Conservation (phyloP, 2,329 filamentous ascomycete species). For the Colletotrichum gloeosporioides region DNA sequence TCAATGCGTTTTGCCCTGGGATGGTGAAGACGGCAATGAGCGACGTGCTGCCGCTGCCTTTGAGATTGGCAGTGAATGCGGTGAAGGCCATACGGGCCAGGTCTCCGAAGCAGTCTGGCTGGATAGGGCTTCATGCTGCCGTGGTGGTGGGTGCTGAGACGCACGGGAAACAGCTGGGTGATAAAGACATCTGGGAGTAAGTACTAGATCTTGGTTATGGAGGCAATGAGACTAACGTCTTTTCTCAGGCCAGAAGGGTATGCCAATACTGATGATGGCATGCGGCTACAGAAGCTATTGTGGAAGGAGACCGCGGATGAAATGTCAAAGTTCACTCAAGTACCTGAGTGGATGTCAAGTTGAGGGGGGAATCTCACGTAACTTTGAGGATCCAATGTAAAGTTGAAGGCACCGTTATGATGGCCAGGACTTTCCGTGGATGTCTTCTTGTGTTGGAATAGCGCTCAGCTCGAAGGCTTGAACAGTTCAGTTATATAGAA, state of each 20-base stretch:
- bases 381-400: not conserved
- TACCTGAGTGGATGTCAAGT: not conserved
- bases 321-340: not conserved
- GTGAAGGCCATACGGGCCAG: not conserved
- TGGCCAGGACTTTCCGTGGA: not conserved
- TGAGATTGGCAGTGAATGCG: not conserved
- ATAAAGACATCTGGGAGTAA: slow-evolving; percentile 5
- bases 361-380: not conserved
- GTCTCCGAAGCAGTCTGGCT: not conserved
- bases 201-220: not conserved
- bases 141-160: not conserved
- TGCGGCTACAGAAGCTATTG: not conserved
- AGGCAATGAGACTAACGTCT: not conserved
- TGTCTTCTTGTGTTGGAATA: not conserved
- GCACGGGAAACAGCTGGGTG: slow-evolving; percentile 3
- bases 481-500: not conserved
- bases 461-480: not conserved
- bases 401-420: not conserved
- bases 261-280: not conserved
- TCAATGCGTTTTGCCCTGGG: slow-evolving; percentile 8
- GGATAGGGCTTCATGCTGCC: slow-evolving; percentile 1
- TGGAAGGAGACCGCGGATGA: not conserved
- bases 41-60: not conserved
- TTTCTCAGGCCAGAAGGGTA: not conserved
- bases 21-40: slow-evolving; percentile 11